These are phyloP conservation scores for Ophiostoma perfectum DNA, from an alignment of 2,329 filamentous ascomycete genomes.

Conservation along the genomic window DNA sequence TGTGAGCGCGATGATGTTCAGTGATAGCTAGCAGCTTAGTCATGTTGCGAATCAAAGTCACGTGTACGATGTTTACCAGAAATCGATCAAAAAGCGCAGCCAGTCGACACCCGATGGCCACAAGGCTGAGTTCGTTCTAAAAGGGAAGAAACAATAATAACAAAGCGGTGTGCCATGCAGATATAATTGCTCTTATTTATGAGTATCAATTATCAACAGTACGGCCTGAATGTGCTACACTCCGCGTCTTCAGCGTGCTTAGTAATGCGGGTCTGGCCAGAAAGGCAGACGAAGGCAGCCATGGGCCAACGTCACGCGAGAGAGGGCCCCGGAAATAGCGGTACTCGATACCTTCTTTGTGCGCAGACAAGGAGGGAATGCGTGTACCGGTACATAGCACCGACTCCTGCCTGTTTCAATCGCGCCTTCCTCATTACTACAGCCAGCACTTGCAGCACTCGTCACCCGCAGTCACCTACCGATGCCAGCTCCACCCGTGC, in stretches of 20 bases:
- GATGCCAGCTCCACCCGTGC: neutral
- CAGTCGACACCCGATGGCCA: too few relatives aligned
- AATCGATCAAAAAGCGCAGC: too few relatives aligned
- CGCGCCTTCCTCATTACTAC: slow-evolving; percentile 15
- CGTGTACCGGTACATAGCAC: neutral
- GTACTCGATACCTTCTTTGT: neutral
- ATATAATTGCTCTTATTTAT: too few relatives aligned
- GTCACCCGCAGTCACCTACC: slow-evolving; percentile 14
- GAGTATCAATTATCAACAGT: neutral
- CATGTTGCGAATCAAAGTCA: too few relatives aligned
- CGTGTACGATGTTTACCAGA: too few relatives aligned
- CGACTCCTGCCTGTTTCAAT: neutral
- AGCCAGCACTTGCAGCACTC: slow-evolving; percentile 1
- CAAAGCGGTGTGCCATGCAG: too few relatives aligned
- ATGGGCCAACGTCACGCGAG: slow-evolving; percentile 26
- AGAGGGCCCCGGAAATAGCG: neutral
- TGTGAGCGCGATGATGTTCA: too few relatives aligned
- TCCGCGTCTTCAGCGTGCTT: neutral
- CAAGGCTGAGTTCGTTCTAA: too few relatives aligned
- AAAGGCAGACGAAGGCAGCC: slow-evolving; percentile 25
- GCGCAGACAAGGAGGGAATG: too few relatives aligned
- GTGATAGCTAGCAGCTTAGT: too few relatives aligned
- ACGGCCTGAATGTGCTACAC: neutral
- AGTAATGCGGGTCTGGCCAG: slow-evolving; percentile 11
- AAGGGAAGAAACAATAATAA: too few relatives aligned